These are phyloP conservation scores for Neckera pumila DNA, from an alignment of 225 moss, liverwort and hornwort genomes.

Conservation along the genomic window DNA sequence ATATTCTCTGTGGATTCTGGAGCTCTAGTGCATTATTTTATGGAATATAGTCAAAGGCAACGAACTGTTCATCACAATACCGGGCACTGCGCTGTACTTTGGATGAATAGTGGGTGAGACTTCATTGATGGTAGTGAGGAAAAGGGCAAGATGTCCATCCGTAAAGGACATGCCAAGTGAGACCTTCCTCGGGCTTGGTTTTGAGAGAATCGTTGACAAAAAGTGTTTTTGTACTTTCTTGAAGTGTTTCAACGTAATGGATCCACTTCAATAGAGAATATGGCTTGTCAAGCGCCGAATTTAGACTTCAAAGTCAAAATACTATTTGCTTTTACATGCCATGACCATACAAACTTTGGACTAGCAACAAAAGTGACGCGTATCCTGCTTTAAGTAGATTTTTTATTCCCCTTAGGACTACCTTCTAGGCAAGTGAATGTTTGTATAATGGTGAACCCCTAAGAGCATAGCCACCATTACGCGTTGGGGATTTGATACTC, in stretches of 20 bases:
- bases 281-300: accelerated
- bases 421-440: accelerated
- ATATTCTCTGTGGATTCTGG: not conserved
- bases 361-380: not conserved
- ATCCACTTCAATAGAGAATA: not conserved
- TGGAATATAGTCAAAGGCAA: not conserved
- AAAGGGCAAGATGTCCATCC: too few relatives aligned
- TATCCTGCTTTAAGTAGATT: not conserved
- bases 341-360: accelerated
- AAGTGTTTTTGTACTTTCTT: not conserved
- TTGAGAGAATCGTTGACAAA: not conserved
- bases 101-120: not conserved
- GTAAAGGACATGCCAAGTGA: not conserved
- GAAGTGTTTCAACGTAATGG: not conserved
- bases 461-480: too few relatives aligned
- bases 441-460: too few relatives aligned
- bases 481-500: too few relatives aligned
- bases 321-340: not conserved
- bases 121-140: not conserved
- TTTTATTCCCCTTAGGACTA: not conserved
- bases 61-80: not conserved
- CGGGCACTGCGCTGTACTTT: not conserved
- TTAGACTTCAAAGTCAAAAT: not conserved
- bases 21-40: not conserved
- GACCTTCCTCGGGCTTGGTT: not conserved